Conservation (phyloP, 805 yeast species). For the Metschnikowia hibisci region DNA sequence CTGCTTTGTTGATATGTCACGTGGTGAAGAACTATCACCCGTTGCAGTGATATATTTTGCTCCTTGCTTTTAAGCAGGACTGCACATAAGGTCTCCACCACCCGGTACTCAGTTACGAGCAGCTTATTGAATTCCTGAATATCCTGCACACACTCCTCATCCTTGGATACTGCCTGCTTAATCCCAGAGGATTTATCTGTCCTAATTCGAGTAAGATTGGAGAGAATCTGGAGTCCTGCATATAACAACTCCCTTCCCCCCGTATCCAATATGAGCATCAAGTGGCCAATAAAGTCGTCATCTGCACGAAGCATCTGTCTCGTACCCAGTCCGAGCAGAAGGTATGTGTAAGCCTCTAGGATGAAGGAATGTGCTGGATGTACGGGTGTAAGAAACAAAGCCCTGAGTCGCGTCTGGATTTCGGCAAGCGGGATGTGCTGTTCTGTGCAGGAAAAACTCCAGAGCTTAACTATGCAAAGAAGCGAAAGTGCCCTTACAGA, state of each 20-base stretch:
- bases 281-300: constrained; percentile 10
- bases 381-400: constrained; percentile 1
- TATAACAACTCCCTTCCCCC: constrained; percentile 22
- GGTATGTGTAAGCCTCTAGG: constrained; percentile 16
- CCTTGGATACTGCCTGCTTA: constrained; percentile 27
- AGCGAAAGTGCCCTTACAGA: constrained; percentile 11
- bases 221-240: constrained; percentile 40
- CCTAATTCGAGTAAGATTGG: constrained; percentile 34
- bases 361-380: not conserved
- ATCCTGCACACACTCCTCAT: constrained; percentile 21
- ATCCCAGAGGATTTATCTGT: constrained; percentile 17
- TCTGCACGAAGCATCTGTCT: constrained; percentile 11
- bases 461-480: constrained; percentile 17
- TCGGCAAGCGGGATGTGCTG: constrained; percentile 12
- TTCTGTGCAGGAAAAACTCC: constrained; percentile 18
- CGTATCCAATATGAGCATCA: constrained; percentile 15
- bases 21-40: constrained; percentile 31
- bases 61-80: constrained; percentile 2
- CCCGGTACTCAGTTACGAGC: constrained; percentile 23
- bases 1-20: constrained; percentile 27
- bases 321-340: constrained; percentile 13
- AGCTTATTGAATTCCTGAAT: constrained; percentile 32
- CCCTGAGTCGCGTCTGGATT: constrained; percentile 6
- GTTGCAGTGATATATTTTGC: constrained; percentile 3
- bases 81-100: constrained; percentile 14